phyloP scores from a whole-genome alignment of 805 yeast species.

The Tetrapisispora taiwanensis region DNA sequence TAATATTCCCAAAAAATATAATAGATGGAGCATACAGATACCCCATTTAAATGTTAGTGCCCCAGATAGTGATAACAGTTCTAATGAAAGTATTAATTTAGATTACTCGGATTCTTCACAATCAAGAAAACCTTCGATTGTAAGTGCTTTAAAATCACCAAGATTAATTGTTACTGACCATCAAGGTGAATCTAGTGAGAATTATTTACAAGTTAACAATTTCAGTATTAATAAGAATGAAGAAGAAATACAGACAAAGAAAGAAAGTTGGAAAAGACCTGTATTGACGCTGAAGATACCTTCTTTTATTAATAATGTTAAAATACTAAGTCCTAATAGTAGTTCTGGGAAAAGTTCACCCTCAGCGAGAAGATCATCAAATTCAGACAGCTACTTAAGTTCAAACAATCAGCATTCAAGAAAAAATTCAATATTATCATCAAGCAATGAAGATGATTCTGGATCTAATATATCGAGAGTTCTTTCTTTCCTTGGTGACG shows the following conservation, averaged over 20 bases:
- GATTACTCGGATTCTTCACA: background rate
- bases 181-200: constrained; percentile 1
- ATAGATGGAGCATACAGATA: background rate
- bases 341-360: background rate
- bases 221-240: background rate
- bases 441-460: constrained; percentile 3
- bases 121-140: no score
- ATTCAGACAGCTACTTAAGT: background rate
- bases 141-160: background rate
- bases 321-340: background rate
- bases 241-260: background rate
- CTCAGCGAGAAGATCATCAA: background rate
- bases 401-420: constrained; percentile 1
- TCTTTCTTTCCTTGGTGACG: constrained; percentile 22
- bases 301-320: background rate
- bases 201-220: background rate
- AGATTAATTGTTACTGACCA: background rate
- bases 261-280: background rate
- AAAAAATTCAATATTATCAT: background rate
- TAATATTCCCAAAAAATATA: background rate
- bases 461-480: constrained; percentile 22
- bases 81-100: background rate
- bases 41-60: background rate
- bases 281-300: constrained; percentile 1
- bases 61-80: background rate